These are phyloP conservation scores for Sphagnum tenellum DNA, from an alignment of 225 moss, liverwort and hornwort species.

Conservation along the genomic window DNA sequence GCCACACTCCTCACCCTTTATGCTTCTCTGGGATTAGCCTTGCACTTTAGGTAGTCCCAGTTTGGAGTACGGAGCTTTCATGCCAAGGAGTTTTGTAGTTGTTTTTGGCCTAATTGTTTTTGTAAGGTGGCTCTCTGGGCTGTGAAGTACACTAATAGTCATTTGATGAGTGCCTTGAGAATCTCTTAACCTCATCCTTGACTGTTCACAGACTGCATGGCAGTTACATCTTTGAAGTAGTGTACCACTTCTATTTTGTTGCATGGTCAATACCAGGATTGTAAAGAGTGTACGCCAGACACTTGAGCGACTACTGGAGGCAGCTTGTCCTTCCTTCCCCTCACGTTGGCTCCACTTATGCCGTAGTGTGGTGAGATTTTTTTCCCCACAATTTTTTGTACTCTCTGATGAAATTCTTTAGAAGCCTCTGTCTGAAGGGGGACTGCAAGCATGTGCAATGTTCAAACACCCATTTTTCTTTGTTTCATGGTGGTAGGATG, in stretches of 20 bases:
- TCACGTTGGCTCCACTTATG: slow-evolving; percentile 94
- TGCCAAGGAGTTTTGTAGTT: neutral
- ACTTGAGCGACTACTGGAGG: slow-evolving; percentile 80
- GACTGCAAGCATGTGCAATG: too few species aligned
- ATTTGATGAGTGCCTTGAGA: too few species aligned
- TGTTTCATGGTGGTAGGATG: too few species aligned
- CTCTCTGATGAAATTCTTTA: too few species aligned
- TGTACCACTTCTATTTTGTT: neutral
- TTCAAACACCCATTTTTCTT: too few species aligned
- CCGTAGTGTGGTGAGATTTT: slow-evolving; percentile 76
- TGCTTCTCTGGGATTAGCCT: neutral
- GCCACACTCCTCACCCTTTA: slow-evolving; percentile 5
- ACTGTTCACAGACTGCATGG: neutral
- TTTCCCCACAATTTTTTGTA: too few species aligned
- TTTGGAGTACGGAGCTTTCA: neutral
- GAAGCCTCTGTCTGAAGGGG: too few species aligned
- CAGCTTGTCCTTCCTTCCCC: slow-evolving; percentile 91
- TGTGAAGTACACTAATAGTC: too few species aligned
- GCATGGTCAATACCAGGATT: slow-evolving; percentile 27
- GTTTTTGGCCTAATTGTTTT: too few species aligned
- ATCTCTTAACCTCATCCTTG: neutral
- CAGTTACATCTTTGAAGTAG: neutral
- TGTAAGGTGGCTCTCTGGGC: too few species aligned
- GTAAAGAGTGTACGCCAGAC: slow-evolving; percentile 79
- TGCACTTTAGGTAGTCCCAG: slow-evolving; percentile 4